Base-by-base conservation (phyloP, 768 basidiomycete genomes). In the Tricholoma terreum region DNA sequence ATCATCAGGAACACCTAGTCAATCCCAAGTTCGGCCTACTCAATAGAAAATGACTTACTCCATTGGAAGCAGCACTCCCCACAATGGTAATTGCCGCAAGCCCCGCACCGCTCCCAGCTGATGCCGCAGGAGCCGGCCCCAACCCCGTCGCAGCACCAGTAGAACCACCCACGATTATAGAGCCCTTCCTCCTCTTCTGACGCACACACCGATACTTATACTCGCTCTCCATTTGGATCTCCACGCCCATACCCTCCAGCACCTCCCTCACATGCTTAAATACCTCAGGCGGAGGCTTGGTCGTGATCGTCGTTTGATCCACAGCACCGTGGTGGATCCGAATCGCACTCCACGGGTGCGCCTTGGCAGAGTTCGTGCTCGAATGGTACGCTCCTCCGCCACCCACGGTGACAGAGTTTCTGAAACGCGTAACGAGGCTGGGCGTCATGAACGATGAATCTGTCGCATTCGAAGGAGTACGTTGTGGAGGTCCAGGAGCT, bases 311-410 rank as follows among this genome's bases (percentile, higher is more conserved):
- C 24, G 85, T 85, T 69, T 89, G 89, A 69, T 98, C 97, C 30
- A 98, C 89, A 2, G 95, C 87, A 59, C 95, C 96, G 63, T 92
- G 89, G 67, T 98, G 96, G 40, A 90, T 83, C 10, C 94, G 84
- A 38, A 98, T 71, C 52, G 79, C 80, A 36, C 80, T 81, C 68
- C 71, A 65, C 60, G 66, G 66, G 2, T 56, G 52, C 36, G 61
- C 54, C 49, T 59, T 46, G 24, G 76, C 77, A 22, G 72, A 46
- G 19, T 68, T 65, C 5, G 71, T 61, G 38, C 73, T 67, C 60
- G 69, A 64, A 43, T 61, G 65, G 62, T 67, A 71, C 59, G 64
- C 61, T 58, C 63, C 45, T 48, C 58, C 61, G 0, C 72, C 74
- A 21, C 76, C 77, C 7, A 80, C 74, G 12, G 76, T 81, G 52